Conservation (phyloP, 2,329 filamentous ascomycete genomes). For the Neurospora sp. region DNA sequence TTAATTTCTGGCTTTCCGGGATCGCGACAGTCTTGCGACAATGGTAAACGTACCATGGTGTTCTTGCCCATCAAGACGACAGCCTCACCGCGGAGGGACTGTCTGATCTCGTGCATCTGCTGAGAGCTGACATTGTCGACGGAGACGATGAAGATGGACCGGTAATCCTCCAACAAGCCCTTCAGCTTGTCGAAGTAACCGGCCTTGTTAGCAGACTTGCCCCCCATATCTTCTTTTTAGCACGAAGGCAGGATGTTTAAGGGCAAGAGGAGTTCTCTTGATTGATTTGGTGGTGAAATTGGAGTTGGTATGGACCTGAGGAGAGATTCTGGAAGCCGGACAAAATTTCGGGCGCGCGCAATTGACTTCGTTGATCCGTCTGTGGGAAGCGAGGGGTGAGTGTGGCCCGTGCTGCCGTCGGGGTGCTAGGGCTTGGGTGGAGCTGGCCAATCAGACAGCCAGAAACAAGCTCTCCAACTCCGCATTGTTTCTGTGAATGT, state of each 20-base stretch:
- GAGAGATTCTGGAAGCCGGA: slow-evolving; percentile 11
- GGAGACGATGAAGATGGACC: slow-evolving; percentile 92
- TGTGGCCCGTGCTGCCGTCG: slow-evolving; percentile 4
- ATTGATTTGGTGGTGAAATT: slow-evolving; percentile 15
- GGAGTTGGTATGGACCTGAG: slow-evolving; percentile 7
- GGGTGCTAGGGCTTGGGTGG: slow-evolving; percentile 14
- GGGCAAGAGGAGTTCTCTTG: slow-evolving; percentile 43
- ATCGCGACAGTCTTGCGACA: not conserved
- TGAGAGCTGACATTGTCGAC: slow-evolving; percentile 99
- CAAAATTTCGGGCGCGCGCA: slow-evolving; percentile 14
- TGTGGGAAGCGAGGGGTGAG: slow-evolving; percentile 4
- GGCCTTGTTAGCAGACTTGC: slow-evolving; percentile 89
- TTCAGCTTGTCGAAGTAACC: slow-evolving; percentile 99
- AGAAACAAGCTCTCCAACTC: not conserved
- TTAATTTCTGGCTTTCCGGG: not conserved
- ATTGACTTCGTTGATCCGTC: slow-evolving; percentile 14
- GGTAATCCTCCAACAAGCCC: slow-evolving; percentile 90
- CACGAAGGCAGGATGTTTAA: slow-evolving; percentile 98
- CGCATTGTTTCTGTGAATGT: not conserved
- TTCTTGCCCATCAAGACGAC: slow-evolving; percentile 99
- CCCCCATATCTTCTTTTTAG: slow-evolving; percentile 99
- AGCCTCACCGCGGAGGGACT: slow-evolving; percentile 78
- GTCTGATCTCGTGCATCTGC: slow-evolving; percentile 99
- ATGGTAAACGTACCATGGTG: slow-evolving; percentile 75
- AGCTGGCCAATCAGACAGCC: slow-evolving; percentile 9